Percentiles rank a stretch among this genome's conserved stretches.
phyloP scores from a whole-genome alignment of 345 rosid genomes.

The Combretum micranthum region DNA sequence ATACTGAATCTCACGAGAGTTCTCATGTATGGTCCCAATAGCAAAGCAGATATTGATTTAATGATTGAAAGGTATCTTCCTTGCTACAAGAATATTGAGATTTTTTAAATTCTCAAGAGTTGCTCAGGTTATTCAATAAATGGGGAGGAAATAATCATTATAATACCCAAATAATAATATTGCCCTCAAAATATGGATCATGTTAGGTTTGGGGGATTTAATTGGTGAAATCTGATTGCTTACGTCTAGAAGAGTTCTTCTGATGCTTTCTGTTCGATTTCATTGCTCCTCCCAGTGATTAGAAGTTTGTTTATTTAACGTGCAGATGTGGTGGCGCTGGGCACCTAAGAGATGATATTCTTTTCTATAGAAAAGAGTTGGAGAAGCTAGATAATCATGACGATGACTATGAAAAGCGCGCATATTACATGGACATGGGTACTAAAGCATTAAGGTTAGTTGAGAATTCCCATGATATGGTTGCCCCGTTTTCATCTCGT shows the following conservation, averaged over 20 bases:
- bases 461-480: background rate
- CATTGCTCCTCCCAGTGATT: slow-evolving; percentile 2
- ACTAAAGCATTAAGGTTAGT: slow-evolving; percentile 81
- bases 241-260: background rate
- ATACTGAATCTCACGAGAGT: slow-evolving; percentile 93
- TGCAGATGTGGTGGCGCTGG: slow-evolving; percentile 92
- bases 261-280: background rate
- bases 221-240: no score
- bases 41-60: slow-evolving; percentile 82
- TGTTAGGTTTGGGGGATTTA: no score
- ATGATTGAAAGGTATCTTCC: slow-evolving; percentile 53
- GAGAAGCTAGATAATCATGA: slow-evolving; percentile 35
- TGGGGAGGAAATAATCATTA: no score
- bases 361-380: slow-evolving; percentile 58
- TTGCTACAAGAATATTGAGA: background rate
- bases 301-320: slow-evolving; percentile 13
- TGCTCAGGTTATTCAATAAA: no score
- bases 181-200: no score
- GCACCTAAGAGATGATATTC: slow-evolving; percentile 74
- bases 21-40: slow-evolving; percentile 78
- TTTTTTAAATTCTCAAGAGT: no score
- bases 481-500: no score
- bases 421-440: slow-evolving; percentile 70
- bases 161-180: no score
- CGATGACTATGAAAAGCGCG: slow-evolving; percentile 58